These are phyloP conservation scores for Lithocarpus polystachyus DNA, from an alignment of 306 rosid species.

Conservation along the genomic window DNA sequence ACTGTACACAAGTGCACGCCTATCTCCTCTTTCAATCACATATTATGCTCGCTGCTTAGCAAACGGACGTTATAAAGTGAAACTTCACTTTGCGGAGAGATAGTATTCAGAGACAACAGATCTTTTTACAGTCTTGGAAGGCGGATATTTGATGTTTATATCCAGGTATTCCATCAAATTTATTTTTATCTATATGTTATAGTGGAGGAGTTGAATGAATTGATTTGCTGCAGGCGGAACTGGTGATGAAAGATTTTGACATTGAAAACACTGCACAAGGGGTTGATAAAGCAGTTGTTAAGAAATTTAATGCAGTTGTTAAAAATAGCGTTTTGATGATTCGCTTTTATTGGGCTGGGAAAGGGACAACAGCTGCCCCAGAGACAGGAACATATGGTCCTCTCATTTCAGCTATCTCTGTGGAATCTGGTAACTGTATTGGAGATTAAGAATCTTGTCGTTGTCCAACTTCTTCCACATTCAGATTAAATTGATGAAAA, in stretches of 20 bases:
- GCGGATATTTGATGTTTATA: constrained; percentile 57
- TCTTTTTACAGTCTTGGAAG: constrained; percentile 43
- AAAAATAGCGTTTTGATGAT: constrained; percentile 33
- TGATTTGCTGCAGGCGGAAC: constrained; percentile 33
- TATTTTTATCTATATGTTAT: neutral
- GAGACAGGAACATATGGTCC: constrained; percentile 51
- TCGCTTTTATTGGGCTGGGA: constrained; percentile 67
- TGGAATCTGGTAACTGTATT: constrained; percentile 43
- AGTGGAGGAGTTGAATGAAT: constrained; percentile 7
- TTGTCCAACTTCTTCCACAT: no score
- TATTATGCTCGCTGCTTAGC: constrained; percentile 59
- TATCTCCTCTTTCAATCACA: neutral
- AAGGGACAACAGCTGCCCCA: constrained; percentile 56
- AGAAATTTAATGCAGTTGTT: constrained; percentile 32
- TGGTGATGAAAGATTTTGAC: constrained; percentile 42
- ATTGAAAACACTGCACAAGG: constrained; percentile 34
- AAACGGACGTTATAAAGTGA: constrained; percentile 55
- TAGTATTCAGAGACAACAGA: neutral
- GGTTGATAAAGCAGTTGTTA: constrained; percentile 31
- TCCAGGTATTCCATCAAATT: constrained; percentile 43
- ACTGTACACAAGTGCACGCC: no score
- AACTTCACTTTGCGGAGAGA: constrained; percentile 61
- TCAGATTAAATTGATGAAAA: neutral
- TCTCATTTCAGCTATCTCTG: constrained; percentile 61
- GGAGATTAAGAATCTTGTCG: no score